Percentiles rank a stretch among this genome's conserved stretches.
These are phyloP conservation scores for Sanghuangporus weigelae DNA, from an alignment of 1,284 basidiomycete species.

Conservation along the genomic window DNA sequence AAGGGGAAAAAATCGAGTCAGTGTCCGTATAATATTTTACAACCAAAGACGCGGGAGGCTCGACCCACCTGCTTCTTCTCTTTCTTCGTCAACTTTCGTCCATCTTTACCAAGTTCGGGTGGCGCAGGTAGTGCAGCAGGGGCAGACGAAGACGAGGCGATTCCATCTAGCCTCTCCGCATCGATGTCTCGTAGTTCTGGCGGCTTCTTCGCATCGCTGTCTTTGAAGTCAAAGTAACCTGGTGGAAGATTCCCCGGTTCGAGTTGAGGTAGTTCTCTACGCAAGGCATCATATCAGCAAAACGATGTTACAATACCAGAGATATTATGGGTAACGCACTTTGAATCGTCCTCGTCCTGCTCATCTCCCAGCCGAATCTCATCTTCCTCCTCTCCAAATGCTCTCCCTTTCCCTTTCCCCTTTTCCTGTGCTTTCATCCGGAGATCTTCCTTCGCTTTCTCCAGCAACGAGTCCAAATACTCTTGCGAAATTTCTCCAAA, in stretches of 20 bases:
- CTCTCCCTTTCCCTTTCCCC: constrained; percentile 23
- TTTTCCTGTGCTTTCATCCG: constrained; percentile 26
- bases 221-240: constrained; percentile 49
- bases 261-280: constrained; percentile 59
- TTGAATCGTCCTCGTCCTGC: constrained; percentile 27
- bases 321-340: constrained; percentile 19
- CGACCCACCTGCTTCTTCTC: constrained; percentile 59
- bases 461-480: constrained; percentile 59
- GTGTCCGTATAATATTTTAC: neutral
- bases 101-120: constrained; percentile 51
- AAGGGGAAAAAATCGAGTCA: neutral
- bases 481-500: constrained; percentile 46
- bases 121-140: constrained; percentile 49
- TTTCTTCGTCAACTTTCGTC: constrained; percentile 60
- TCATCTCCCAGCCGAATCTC: constrained; percentile 31
- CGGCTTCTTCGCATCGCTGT: constrained; percentile 15
- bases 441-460: constrained; percentile 51
- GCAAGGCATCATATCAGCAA: constrained; percentile 13
- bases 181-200: constrained; percentile 58
- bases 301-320: neutral
- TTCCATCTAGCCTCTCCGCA: constrained; percentile 44
- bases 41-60: neutral
- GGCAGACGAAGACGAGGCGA: constrained; percentile 37
- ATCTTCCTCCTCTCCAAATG: constrained; percentile 27
- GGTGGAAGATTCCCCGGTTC: constrained; percentile 57